Conservation (phyloP, 2,329 filamentous ascomycete species). For the Penicillium sp. region DNA sequence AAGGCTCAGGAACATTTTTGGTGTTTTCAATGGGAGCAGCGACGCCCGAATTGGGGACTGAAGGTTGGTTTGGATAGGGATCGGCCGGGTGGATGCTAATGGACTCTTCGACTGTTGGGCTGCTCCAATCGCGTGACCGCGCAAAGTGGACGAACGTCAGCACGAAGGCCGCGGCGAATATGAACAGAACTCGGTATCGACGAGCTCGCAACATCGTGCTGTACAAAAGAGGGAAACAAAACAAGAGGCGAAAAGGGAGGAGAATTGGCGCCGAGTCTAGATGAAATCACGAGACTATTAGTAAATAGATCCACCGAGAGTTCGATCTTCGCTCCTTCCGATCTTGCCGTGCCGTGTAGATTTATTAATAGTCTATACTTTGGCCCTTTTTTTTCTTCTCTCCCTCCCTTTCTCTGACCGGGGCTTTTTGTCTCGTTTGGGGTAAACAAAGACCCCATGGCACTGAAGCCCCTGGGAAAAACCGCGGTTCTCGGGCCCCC, state of each 20-base stretch:
- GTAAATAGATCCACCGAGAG: constrained; percentile 7
- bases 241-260: constrained; percentile 6
- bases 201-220: constrained; percentile 51
- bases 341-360: neutral
- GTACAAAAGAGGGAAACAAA: neutral
- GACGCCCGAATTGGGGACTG: neutral
- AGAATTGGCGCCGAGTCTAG: constrained; percentile 1
- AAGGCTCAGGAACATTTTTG: constrained; percentile 12
- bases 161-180: constrained; percentile 47
- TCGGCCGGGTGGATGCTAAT: constrained; percentile 4
- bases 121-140: constrained; percentile 44
- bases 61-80: constrained; percentile 7
- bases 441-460: neutral
- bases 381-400: neutral
- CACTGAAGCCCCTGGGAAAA: neutral
- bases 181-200: constrained; percentile 50
- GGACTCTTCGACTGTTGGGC: constrained; percentile 17
- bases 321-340: constrained; percentile 1
- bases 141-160: constrained; percentile 55
- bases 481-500: neutral
- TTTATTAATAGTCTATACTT: neutral
- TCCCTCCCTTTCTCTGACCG: neutral
- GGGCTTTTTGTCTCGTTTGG: no score
- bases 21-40: constrained; percentile 10
- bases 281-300: constrained; percentile 14